Evolutionary conservation across 1,284 basidiomycete genomes (phyloP), one percentile per base, ranked within the genome.

Genomic region (Ustilago lituana): DNA sequence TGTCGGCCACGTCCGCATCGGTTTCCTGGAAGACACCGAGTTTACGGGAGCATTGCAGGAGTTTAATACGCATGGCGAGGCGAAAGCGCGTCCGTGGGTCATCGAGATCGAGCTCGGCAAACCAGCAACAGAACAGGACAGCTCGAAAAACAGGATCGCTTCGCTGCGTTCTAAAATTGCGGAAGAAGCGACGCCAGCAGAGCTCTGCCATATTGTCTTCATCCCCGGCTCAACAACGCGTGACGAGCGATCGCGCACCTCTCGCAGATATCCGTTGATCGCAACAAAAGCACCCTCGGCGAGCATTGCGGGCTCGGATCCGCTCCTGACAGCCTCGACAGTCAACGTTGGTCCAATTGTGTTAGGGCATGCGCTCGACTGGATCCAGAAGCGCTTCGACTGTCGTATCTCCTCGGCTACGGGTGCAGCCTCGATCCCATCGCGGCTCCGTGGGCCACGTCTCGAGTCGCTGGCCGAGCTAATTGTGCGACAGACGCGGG

Each of bases 351-450:
- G 62, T 3, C 62, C 58, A 2, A 19, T 50, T 3, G 52, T 71
- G 31, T 53, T 71, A 26, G 50, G 41, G 4, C 68, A 71, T 47
- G 62, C 68, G 17, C 41, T 71, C 5, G 68, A 71, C 19, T 71
- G 68, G 68, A 59, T 71, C 11, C 68, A 71, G 48, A 71, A 71
- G 45, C 41, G 68, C 5, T 71, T 71, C 41, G 68, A 71, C 40
- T 71, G 68, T 38, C 50, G 68, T 4, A 66, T 71, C 26, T 62
- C 63, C 1, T 51, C 54, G 4, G 52, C 53, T n/a, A 55, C 41
- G 7, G 58, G 68, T 14, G 55, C 47, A 20, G 55, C 62, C 32
- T 45, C 51, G 1, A 59, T 71, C 4, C 41, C 51, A 23, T 62
- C 63, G 11, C 58, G 43, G 20, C 37, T 71, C 12, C 31, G 46